A percentile compares a stretch with the other conserved stretches of the same genome.
phyloP scores from a whole-genome alignment of 306 rosid species.

The Rubus parviflorus region DNA sequence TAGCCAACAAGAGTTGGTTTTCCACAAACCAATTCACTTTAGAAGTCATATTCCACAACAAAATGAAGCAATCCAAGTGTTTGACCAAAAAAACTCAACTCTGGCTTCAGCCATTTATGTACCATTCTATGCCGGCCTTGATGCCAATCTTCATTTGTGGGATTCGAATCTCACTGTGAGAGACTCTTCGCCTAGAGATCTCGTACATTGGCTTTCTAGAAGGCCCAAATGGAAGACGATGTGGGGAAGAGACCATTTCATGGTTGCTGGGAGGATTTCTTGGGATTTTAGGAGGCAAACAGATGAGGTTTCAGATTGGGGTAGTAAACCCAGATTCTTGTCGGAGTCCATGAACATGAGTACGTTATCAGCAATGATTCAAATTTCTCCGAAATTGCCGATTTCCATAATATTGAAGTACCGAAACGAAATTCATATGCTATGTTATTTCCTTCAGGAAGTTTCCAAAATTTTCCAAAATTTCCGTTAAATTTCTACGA shows the following conservation, averaged over 20 bases:
- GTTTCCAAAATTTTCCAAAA: no score
- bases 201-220: slow-evolving; percentile 38
- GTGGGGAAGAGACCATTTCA: slow-evolving; percentile 84
- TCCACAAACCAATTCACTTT: no score
- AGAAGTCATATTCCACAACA: no score
- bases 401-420: no score
- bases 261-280: slow-evolving; percentile 70
- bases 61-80: slow-evolving; percentile 53
- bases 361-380: slow-evolving; percentile 45
- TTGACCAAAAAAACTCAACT: slow-evolving; percentile 57
- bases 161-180: slow-evolving; percentile 47
- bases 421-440: no score
- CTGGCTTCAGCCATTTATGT: slow-evolving; percentile 67
- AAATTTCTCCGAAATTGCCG: no score
- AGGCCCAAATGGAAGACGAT: slow-evolving; percentile 59
- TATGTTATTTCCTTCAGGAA: no score
- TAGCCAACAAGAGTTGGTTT: no score
- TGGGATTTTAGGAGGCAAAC: slow-evolving; percentile 78
- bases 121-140: slow-evolving; percentile 82
- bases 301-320: slow-evolving; percentile 60
- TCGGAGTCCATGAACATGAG: slow-evolving; percentile 74
- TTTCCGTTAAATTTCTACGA: no score
- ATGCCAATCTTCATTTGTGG: slow-evolving; percentile 67
- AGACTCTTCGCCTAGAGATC: slow-evolving; percentile 57
- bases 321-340: slow-evolving; percentile 66